Conservation (phyloP, 2,329 filamentous ascomycete species). For the Fusarium goolgardi region DNA sequence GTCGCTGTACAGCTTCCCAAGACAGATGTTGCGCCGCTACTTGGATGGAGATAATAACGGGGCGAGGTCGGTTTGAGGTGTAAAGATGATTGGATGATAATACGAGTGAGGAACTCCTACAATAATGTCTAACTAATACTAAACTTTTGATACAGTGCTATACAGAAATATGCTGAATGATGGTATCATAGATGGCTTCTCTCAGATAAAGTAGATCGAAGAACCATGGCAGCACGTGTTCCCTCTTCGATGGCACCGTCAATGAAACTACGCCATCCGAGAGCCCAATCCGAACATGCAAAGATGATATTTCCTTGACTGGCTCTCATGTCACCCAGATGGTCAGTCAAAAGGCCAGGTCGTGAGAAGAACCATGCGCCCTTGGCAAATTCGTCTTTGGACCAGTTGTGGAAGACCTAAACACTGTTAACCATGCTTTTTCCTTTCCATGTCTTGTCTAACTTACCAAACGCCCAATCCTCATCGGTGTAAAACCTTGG, state of each 20-base stretch:
- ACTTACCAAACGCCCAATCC: constrained; percentile 47
- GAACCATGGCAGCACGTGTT: constrained; percentile 43
- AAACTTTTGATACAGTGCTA: neutral
- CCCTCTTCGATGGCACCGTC: constrained; percentile 63
- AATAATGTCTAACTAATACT: neutral
- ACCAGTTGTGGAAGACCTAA: constrained; percentile 62
- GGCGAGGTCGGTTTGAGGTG: neutral
- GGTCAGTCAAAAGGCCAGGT: constrained; percentile 53
- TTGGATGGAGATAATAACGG: constrained; percentile 12
- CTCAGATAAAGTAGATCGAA: constrained; percentile 16
- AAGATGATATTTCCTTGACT: constrained; percentile 59
- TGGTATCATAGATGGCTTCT: constrained; percentile 1
- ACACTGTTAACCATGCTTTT: neutral
- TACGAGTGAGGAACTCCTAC: neutral
- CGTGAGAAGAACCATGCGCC: constrained; percentile 57
- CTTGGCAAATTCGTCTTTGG: constrained; percentile 59
- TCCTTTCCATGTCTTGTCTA: fast-evolving
- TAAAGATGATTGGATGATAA: neutral
- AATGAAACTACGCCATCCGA: constrained; percentile 62
- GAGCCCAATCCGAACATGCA: constrained; percentile 61
- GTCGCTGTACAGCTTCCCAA: constrained; percentile 17
- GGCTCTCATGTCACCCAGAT: constrained; percentile 55
- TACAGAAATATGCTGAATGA: neutral
- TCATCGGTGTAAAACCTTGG: constrained; percentile 50
- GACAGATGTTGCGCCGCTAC: constrained; percentile 6